Conservation (phyloP, 2,329 filamentous ascomycete genomes). For the Fusarium continuum region DNA sequence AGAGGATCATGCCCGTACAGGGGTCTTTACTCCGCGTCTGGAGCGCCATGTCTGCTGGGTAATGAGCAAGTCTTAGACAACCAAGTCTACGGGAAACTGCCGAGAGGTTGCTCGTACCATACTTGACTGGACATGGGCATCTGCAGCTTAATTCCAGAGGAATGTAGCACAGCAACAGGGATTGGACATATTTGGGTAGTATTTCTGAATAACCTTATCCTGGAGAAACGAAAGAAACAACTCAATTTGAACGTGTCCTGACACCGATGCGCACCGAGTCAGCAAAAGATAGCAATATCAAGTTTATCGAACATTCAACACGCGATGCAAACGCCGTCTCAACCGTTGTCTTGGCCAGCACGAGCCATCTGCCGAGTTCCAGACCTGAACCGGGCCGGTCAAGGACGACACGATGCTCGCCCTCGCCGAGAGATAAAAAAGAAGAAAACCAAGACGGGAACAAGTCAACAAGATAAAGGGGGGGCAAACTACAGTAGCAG, state of each 20-base stretch:
- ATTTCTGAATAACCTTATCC: conserved; percentile 9
- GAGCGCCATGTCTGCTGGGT: conserved; percentile 17
- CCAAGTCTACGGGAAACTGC: conserved; percentile 6
- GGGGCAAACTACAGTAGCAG: conserved; percentile 16
- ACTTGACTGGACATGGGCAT: neutral
- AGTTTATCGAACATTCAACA: neutral
- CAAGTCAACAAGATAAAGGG: conserved; percentile 30
- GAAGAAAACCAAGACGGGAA: conserved; percentile 20
- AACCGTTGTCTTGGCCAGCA: conserved; percentile 7
- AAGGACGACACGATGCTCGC: conserved; percentile 15
- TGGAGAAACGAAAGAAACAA: neutral
- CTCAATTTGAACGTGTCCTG: neutral
- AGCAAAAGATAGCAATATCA: neutral
- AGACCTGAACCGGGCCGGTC: conserved; percentile 22
- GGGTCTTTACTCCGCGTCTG: conserved; percentile 20
- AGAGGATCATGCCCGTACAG: conserved; percentile 2
- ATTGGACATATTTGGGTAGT: conserved; percentile 22
- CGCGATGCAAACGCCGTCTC: conserved; percentile 21
- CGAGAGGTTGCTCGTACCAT: conserved; percentile 7
- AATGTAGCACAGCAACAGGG: conserved; percentile 4
- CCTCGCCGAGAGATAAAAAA: conserved; percentile 23
- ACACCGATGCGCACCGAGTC: no score
- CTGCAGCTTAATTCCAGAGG: conserved; percentile 4
- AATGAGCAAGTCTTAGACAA: neutral
- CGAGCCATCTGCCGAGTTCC: conserved; percentile 13